phyloP scores from a whole-genome alignment of 2,329 filamentous ascomycete species.

The Cladosporium halotolerans region DNA sequence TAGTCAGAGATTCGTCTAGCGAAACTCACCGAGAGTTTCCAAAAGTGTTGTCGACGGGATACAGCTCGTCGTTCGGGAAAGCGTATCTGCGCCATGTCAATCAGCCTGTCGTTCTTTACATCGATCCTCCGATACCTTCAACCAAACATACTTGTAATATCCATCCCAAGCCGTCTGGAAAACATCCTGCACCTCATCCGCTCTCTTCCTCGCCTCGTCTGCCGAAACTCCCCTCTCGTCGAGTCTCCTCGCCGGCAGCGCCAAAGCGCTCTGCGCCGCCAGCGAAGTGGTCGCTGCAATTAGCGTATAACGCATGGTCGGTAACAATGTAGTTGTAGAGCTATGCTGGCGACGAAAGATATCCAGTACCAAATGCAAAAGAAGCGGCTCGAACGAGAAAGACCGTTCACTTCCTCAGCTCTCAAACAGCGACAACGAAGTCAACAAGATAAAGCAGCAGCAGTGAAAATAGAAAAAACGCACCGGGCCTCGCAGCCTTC shows the following conservation, averaged over 20 bases:
- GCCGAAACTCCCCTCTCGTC: not conserved
- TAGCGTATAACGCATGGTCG: not conserved
- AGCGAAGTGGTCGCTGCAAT: not conserved
- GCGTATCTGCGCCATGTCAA: conserved; percentile 58
- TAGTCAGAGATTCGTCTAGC: conserved; percentile 18
- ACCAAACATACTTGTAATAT: conserved; percentile 19
- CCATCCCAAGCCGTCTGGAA: conserved; percentile 68
- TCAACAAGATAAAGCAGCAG: too few relatives aligned
- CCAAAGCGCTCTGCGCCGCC: not conserved
- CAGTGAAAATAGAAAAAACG: too few relatives aligned
- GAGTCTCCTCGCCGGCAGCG: not conserved
- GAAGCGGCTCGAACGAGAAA: too few relatives aligned
- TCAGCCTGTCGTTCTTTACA: not conserved
- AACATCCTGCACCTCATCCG: conserved; percentile 58
- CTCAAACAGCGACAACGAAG: too few relatives aligned
- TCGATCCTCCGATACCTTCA: not conserved
- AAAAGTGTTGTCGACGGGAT: conserved; percentile 59
- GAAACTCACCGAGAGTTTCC: conserved; percentile 60
- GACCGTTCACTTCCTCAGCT: too few relatives aligned
- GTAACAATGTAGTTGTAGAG: too few relatives aligned
- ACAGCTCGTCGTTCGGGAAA: conserved; percentile 70
- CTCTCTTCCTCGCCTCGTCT: conserved; percentile 29
- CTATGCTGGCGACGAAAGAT: too few relatives aligned
- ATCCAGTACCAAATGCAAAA: too few relatives aligned
- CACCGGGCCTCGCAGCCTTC: too few relatives aligned